Percentiles rank a stretch among this genome's conserved stretches.
Conservation (phyloP, 2,329 filamentous ascomycete species). For the Gaeumannomyces sp. region DNA sequence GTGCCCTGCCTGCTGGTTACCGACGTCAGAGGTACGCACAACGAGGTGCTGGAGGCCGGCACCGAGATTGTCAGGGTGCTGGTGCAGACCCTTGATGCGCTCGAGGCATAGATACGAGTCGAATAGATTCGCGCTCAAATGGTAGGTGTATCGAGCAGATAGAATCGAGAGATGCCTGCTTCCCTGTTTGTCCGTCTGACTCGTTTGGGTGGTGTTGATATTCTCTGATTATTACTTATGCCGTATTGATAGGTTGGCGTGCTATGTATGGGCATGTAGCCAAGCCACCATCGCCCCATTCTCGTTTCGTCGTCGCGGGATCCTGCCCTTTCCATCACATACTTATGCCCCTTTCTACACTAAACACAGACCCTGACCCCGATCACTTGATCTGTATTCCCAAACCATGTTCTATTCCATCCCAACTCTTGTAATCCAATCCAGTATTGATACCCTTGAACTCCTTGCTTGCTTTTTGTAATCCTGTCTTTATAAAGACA, state of each 20-base stretch:
- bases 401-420: neutral
- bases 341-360: neutral
- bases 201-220: neutral
- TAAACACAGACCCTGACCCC: neutral
- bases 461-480: neutral
- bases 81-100: slow-evolving; percentile 18
- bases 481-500: neutral
- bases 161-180: neutral
- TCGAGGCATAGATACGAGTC: neutral
- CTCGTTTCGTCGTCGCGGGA: neutral
- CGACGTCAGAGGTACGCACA: slow-evolving; percentile 52
- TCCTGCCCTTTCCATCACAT: neutral
- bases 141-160: neutral
- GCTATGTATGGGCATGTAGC: neutral
- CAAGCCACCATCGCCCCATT: too few relatives aligned
- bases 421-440: neutral
- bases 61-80: slow-evolving; percentile 46
- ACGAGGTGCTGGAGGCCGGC: slow-evolving; percentile 58
- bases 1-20: slow-evolving; percentile 30
- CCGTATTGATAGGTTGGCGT: neutral
- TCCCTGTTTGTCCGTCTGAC: neutral
- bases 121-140: neutral
- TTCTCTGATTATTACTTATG: neutral
- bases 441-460: neutral
- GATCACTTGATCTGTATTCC: neutral